A percentile compares a stretch with the other conserved stretches of the same genome.
These are phyloP conservation scores for Pestalotiopsis fici DNA, from an alignment of 2,329 filamentous ascomycete species.

Conservation along the genomic window DNA sequence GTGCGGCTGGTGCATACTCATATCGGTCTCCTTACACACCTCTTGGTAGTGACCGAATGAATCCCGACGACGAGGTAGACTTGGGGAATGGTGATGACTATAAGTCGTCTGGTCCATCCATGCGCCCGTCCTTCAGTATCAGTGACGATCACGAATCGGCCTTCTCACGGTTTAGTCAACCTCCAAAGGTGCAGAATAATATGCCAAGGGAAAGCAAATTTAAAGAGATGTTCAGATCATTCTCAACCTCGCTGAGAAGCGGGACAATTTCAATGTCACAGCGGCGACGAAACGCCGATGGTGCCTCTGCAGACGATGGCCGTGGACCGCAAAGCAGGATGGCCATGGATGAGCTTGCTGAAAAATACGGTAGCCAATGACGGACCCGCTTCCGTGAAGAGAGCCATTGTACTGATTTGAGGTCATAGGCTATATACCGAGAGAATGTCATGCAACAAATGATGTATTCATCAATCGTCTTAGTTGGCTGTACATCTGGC, in stretches of 20 bases:
- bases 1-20: neutral
- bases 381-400: neutral
- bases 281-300: neutral
- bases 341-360: neutral
- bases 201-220: neutral
- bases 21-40: neutral
- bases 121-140: neutral
- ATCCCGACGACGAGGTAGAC: slow-evolving; percentile 2
- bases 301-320: neutral
- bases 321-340: neutral
- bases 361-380: neutral
- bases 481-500: neutral
- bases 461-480: neutral
- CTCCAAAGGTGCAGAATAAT: neutral
- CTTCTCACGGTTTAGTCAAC: neutral
- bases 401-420: neutral
- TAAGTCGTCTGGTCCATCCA: neutral
- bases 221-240: neutral
- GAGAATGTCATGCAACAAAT: neutral
- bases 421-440: neutral
- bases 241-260: neutral
- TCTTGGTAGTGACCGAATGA: neutral
- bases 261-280: neutral
- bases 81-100: neutral
- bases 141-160: neutral